phyloP scores from a whole-genome alignment of 2,329 filamentous ascomycete genomes.

The Cordyceps militaris region DNA sequence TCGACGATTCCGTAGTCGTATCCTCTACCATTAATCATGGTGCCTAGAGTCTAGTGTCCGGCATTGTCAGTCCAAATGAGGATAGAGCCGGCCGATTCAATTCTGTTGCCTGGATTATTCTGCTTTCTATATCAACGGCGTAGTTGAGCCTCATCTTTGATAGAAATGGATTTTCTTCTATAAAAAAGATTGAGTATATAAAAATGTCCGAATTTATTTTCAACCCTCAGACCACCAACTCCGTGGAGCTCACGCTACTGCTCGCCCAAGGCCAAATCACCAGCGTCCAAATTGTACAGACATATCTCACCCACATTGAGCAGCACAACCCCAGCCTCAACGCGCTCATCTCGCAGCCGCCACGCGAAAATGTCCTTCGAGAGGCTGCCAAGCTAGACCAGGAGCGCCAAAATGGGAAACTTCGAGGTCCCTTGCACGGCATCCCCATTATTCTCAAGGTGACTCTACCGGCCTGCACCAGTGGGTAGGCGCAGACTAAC shows the following conservation, averaged over 20 bases:
- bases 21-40: not conserved
- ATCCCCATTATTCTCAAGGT: constrained; percentile 22
- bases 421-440: constrained; percentile 19
- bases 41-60: not conserved
- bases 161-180: not conserved
- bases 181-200: not conserved
- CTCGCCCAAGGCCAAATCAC: constrained; percentile 2
- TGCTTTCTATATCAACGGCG: not conserved
- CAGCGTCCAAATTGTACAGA: constrained; percentile 9
- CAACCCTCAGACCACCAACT: constrained; percentile 5
- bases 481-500: not conserved
- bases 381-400: constrained; percentile 16
- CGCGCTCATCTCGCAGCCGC: constrained; percentile 13
- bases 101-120: constrained; percentile 4
- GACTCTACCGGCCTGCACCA: not conserved
- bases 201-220: not conserved
- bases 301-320: constrained; percentile 15
- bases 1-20: no score
- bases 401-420: constrained; percentile 16
- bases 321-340: constrained; percentile 13
- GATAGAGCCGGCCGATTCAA: not conserved
- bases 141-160: not conserved
- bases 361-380: constrained; percentile 6
- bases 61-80: not conserved
- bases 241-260: constrained; percentile 4